Evolutionary conservation across 768 basidiomycete genomes (phyloP).

Genomic region (Dioszegia crocea): DNA sequence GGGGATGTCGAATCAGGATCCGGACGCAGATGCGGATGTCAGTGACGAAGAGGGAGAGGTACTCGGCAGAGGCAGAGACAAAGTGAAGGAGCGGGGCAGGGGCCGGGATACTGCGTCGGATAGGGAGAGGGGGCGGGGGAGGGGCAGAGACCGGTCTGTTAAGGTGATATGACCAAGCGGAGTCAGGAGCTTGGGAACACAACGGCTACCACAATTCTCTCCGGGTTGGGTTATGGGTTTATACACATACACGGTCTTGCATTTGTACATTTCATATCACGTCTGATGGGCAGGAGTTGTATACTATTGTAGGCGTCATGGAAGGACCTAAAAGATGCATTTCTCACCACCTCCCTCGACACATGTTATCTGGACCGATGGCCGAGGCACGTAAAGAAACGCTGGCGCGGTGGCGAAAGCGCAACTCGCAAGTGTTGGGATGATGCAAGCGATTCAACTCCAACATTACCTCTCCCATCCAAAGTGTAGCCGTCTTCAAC

Average conservation of each 20-base stretch:
- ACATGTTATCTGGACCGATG: not conserved
- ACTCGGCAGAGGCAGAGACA: not conserved
- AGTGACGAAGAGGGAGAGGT: conserved; percentile 4
- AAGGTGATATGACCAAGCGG: conserved; percentile 1
- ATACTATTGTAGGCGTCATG: not conserved
- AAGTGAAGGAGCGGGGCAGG: not conserved
- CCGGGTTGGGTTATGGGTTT: too few relatives aligned
- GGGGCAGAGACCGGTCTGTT: conserved; percentile 9
- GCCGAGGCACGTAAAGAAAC: not conserved
- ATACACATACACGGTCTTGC: too few relatives aligned
- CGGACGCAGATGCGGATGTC: conserved; percentile 9
- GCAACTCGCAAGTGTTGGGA: too few relatives aligned
- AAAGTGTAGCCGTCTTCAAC: too few relatives aligned
- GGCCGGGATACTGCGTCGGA: not conserved
- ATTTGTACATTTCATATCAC: too few relatives aligned
- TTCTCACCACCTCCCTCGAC: too few relatives aligned
- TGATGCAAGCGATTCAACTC: too few relatives aligned
- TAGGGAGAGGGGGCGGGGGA: not conserved
- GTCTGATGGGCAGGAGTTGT: not conserved
- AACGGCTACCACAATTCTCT: too few relatives aligned
- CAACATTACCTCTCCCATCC: too few relatives aligned
- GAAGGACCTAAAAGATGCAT: too few relatives aligned
- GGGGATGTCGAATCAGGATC: conserved; percentile 6
- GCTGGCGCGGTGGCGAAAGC: not conserved
- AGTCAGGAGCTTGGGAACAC: not conserved